Evolutionary conservation across 2,329 filamentous ascomycete genomes (phyloP).

Genomic region (Penicillium sclerotigenum): DNA sequence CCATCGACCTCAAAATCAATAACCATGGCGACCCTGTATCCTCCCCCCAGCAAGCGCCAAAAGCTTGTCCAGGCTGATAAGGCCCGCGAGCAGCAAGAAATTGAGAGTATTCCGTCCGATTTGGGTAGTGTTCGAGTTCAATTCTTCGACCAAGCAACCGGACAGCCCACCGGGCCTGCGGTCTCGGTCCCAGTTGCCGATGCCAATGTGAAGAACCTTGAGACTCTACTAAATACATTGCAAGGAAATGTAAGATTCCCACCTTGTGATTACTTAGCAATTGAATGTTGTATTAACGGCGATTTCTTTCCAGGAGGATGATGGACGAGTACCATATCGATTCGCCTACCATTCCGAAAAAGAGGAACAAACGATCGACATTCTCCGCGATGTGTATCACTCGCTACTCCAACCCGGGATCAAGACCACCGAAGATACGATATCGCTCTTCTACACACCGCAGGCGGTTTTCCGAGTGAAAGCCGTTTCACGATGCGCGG

Average conservation of each 20-base stretch:
- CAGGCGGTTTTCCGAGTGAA: slow-evolving; percentile 94
- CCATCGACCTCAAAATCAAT: slow-evolving; percentile 15
- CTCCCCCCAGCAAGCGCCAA: slow-evolving; percentile 86
- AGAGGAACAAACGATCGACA: slow-evolving; percentile 43
- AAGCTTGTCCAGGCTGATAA: slow-evolving; percentile 70
- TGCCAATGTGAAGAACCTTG: slow-evolving; percentile 84
- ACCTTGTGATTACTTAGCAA: background rate
- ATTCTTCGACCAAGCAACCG: slow-evolving; percentile 77
- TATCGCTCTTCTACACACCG: slow-evolving; percentile 66
- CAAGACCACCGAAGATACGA: slow-evolving; percentile 59
- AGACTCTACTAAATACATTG: slow-evolving; percentile 79
- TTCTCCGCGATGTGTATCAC: slow-evolving; percentile 50
- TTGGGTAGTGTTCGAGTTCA: slow-evolving; percentile 78
- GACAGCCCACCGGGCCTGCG: slow-evolving; percentile 64
- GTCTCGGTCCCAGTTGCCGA: slow-evolving; percentile 78
- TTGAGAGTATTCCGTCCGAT: slow-evolving; percentile 62
- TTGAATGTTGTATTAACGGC: slow-evolving; percentile 3
- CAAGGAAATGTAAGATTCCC: slow-evolving; percentile 64
- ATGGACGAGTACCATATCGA: slow-evolving; percentile 63
- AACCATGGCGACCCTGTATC: slow-evolving; percentile 73
- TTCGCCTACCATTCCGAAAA: slow-evolving; percentile 56
- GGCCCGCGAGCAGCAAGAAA: slow-evolving; percentile 71
- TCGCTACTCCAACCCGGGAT: slow-evolving; percentile 50
- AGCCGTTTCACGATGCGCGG: slow-evolving; percentile 83
- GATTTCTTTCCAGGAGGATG: slow-evolving; percentile 47